These are phyloP conservation scores for Mycocentrospora acerina DNA, from an alignment of 2,329 filamentous ascomycete genomes.

Conservation along the genomic window DNA sequence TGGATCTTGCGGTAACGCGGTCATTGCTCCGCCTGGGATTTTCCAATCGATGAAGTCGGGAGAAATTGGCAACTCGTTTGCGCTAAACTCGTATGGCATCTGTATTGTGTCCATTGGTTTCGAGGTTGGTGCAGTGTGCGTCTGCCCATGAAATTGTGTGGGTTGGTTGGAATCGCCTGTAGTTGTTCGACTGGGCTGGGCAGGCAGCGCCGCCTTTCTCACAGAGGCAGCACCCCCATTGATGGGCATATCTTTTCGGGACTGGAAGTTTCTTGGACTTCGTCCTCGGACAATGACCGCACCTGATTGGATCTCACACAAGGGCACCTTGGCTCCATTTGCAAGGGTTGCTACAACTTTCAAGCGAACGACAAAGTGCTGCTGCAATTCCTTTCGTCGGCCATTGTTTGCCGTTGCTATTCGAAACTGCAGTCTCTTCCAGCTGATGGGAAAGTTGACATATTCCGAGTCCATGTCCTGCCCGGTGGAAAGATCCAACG, in stretches of 20 bases:
- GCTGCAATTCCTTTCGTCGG: constrained; percentile 88
- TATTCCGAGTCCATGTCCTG: constrained; percentile 77
- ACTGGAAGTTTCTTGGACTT: constrained; percentile 92
- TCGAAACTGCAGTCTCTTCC: constrained; percentile 90
- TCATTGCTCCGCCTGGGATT: constrained; percentile 44
- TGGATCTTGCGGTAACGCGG: constrained; percentile 45
- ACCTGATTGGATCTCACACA: constrained; percentile 82
- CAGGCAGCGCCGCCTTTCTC: constrained; percentile 58
- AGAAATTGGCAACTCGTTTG: constrained; percentile 43
- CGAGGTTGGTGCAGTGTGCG: constrained; percentile 21
- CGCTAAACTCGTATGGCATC: constrained; percentile 45
- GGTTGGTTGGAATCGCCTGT: constrained; percentile 39
- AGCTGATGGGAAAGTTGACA: constrained; percentile 88
- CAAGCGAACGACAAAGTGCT: constrained; percentile 89
- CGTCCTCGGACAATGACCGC: constrained; percentile 92
- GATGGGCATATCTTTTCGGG: constrained; percentile 87
- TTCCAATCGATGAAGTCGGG: constrained; percentile 51
- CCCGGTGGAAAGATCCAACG: constrained; percentile 66
- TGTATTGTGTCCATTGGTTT: constrained; percentile 42
- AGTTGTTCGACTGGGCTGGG: constrained; percentile 39
- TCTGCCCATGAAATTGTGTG: constrained; percentile 29
- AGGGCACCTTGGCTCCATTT: constrained; percentile 76
- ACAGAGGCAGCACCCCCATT: constrained; percentile 75
- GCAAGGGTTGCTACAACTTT: constrained; percentile 82
- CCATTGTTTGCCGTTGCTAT: constrained; percentile 97